Evolutionary conservation across 23 red algal genomes (phyloP).

Genomic region (Gracilaria domingensis): DNA sequence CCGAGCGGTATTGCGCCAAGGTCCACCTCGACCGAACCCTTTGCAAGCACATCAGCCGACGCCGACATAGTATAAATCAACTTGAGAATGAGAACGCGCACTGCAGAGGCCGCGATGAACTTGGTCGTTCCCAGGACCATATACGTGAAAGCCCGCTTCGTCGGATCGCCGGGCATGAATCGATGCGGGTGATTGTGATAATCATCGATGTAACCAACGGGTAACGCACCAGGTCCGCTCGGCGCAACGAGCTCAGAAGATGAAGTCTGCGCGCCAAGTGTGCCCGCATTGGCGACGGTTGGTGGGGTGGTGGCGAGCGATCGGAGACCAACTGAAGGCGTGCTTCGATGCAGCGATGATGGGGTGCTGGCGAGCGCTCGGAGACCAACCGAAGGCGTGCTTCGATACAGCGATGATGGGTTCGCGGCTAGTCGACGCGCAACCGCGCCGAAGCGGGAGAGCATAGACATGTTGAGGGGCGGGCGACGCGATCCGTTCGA

Average conservation of each 20-base stretch:
- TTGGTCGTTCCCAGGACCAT: slow-evolving; percentile 93
- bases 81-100: slow-evolving; percentile 88
- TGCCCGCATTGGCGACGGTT: slow-evolving; percentile 72
- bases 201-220: slow-evolving; percentile 91
- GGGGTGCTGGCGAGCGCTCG: slow-evolving; percentile 59
- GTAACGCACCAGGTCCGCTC: slow-evolving; percentile 76
- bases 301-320: slow-evolving; percentile 58
- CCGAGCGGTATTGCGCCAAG: slow-evolving; percentile 89
- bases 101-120: slow-evolving; percentile 91
- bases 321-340: slow-evolving; percentile 30
- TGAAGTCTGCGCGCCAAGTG: slow-evolving; percentile 44
- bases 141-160: slow-evolving; percentile 95
- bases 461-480: slow-evolving; percentile 46
- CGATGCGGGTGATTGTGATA: slow-evolving; percentile 91
- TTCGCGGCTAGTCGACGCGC: slow-evolving; percentile 52
- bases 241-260: slow-evolving; percentile 54
- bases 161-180: slow-evolving; percentile 91
- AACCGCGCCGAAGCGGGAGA: slow-evolving; percentile 46
- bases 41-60: slow-evolving; percentile 95
- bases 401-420: slow-evolving; percentile 9
- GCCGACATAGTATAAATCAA: slow-evolving; percentile 98
- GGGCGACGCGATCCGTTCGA: slow-evolving; percentile 3
- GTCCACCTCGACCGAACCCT: slow-evolving; percentile 90
- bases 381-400: slow-evolving; percentile 13
- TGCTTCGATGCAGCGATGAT: slow-evolving; percentile 18